A percentile compares a stretch with the other conserved stretches of the same genome.
Conservation (phyloP, 1,139 yeast genomes). For the Blastobotrys illinoisensis region DNA sequence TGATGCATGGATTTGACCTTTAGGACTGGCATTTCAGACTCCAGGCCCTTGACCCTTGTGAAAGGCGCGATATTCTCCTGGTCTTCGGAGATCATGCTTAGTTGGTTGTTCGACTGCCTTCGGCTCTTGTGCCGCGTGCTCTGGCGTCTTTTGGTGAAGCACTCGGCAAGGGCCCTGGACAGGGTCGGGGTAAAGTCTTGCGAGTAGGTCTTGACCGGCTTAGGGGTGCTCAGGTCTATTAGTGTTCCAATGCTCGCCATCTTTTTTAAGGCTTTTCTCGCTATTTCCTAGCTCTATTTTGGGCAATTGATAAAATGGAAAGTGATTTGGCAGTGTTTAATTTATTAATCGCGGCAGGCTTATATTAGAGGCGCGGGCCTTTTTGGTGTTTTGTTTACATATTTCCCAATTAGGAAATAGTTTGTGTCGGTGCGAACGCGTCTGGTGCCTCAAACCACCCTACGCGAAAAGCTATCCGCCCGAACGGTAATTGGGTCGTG, state of each 20-base stretch:
- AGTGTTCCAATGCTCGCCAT: slow-evolving; percentile 10
- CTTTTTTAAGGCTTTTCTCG: not conserved
- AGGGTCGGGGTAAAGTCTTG: slow-evolving; percentile 23
- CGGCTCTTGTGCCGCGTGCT: not conserved
- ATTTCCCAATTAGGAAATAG: slow-evolving; percentile 4
- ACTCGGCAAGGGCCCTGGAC: slow-evolving; percentile 21
- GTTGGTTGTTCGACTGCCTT: not conserved
- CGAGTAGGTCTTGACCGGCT: slow-evolving; percentile 7
- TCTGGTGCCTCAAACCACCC: not conserved
- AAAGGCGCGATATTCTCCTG: not conserved
- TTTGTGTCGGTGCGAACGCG: not conserved
- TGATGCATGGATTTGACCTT: not conserved
- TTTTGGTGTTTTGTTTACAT: slow-evolving; percentile 5
- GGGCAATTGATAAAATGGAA: slow-evolving; percentile 15
- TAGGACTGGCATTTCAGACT: not conserved
- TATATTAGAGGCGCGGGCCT: not conserved
- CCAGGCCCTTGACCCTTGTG: not conserved
- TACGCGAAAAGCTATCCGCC: not conserved
- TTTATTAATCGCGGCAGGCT: slow-evolving; percentile 1
- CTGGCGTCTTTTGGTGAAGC: slow-evolving; percentile 13
- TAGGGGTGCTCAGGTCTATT: slow-evolving; percentile 23
- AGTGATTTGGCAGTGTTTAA: slow-evolving; percentile 11
- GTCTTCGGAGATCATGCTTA: not conserved
- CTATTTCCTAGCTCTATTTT: not conserved
- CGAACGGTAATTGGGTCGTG: not conserved